Conservation (phyloP, 1,284 basidiomycete species). For the Heterobasidion parviporum region DNA sequence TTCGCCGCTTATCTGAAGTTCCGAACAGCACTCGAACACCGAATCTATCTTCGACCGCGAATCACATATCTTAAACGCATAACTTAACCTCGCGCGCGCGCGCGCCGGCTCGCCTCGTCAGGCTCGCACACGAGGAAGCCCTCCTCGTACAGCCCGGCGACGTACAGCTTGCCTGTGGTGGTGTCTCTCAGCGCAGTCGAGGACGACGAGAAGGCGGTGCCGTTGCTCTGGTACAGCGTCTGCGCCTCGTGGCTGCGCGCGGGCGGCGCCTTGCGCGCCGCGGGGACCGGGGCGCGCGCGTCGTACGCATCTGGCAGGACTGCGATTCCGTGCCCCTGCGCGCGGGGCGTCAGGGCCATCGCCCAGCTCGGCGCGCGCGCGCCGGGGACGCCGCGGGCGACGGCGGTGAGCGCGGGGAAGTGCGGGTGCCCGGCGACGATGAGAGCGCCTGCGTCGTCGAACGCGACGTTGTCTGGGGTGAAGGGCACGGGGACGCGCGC, state of each 20-base stretch:
- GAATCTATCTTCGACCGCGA: background rate
- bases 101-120: conserved; percentile 1
- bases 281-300: conserved; percentile 34
- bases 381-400: conserved; percentile 34
- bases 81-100: too few species aligned
- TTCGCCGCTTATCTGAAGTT: background rate
- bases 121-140: conserved; percentile 44
- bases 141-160: conserved; percentile 48
- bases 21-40: background rate
- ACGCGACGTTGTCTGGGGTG: conserved; percentile 52
- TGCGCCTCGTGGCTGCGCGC: conserved; percentile 32
- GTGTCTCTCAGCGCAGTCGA: conserved; percentile 43
- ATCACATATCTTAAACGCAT: background rate
- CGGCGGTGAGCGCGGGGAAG: conserved; percentile 37
- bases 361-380: conserved; percentile 48
- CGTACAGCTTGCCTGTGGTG: conserved; percentile 35
- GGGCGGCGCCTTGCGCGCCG: conserved; percentile 28
- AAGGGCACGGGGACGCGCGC: conserved; percentile 46
- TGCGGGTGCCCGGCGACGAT: conserved; percentile 59
- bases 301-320: conserved; percentile 26
- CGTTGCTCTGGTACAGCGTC: conserved; percentile 61
- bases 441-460: conserved; percentile 35
- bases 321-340: conserved; percentile 6
- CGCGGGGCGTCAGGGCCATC: conserved; percentile 27
- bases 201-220: conserved; percentile 42